Conservation (phyloP, 148 eudicot genomes). For the Chenopodium suecicum region DNA sequence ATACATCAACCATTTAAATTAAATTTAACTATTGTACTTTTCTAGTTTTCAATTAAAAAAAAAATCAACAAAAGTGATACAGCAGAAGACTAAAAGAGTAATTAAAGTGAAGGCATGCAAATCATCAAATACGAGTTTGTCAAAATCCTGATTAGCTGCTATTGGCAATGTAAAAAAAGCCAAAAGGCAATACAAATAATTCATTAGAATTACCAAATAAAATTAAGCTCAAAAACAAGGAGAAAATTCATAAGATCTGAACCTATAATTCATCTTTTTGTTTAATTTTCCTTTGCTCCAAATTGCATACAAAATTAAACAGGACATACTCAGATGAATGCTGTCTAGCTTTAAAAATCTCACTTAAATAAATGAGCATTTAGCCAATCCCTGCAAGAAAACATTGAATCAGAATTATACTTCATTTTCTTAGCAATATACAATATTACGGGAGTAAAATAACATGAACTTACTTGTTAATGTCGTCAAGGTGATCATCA, state of each 20-base stretch:
- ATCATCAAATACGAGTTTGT: constrained; percentile 1
- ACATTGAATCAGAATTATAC: not conserved
- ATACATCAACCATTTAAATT: not conserved
- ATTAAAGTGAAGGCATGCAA: not conserved
- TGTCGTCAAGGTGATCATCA: constrained; percentile 91
- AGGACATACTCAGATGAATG: constrained; percentile 5
- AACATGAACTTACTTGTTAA: constrained; percentile 62
- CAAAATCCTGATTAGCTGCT: constrained; percentile 17
- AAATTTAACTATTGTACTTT: not conserved
- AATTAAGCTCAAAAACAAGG: not conserved
- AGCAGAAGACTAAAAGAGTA: not conserved
- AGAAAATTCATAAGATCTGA: constrained; percentile 9
- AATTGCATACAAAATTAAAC: not conserved
- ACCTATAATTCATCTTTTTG: not conserved
- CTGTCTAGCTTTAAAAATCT: constrained; percentile 13
- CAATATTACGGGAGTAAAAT: not conserved
- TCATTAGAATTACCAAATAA: constrained; percentile 10
- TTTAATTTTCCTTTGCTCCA: constrained; percentile 2
- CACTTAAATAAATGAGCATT: constrained; percentile 65
- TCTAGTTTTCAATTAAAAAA: not conserved
- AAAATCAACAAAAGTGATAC: not conserved
- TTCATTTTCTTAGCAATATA: not conserved
- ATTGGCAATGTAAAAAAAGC: constrained; percentile 8
- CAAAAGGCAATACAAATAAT: not conserved
- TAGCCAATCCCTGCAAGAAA: constrained; percentile 74